phyloP scores from a whole-genome alignment of 2,329 filamentous ascomycete species.

The Exophiala sideris region DNA sequence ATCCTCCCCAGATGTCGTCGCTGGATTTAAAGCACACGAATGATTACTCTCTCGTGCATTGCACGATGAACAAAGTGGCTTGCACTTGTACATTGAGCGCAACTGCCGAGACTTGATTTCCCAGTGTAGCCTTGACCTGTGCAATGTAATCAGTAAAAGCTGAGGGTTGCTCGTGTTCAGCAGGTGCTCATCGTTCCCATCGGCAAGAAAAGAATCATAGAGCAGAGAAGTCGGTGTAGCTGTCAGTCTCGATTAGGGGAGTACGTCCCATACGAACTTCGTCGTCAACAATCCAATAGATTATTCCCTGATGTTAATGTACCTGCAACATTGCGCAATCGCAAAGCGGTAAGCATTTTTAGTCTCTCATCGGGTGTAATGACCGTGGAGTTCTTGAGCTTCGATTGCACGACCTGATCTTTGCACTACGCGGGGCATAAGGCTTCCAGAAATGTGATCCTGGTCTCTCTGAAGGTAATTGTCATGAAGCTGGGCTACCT shows the following conservation, averaged over 20 bases:
- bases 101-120: conserved; percentile 8
- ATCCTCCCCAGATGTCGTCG: conserved; percentile 1
- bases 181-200: not conserved
- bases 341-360: not conserved
- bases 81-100: conserved; percentile 2
- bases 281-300: not conserved
- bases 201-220: too few relatives aligned
- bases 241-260: conserved; percentile 3
- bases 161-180: not conserved
- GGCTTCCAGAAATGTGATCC: conserved; percentile 11
- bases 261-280: not conserved
- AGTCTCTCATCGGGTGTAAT: not conserved
- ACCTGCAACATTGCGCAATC: not conserved
- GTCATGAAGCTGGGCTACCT: conserved; percentile 11
- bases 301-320: not conserved
- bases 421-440: conserved; percentile 3
- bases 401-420: conserved; percentile 15
- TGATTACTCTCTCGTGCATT: not conserved
- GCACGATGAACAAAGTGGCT: not conserved
- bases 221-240: conserved; percentile 11
- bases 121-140: conserved; percentile 15
- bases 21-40: not conserved
- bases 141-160: not conserved
- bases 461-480: conserved; percentile 8
- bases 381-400: not conserved